Evolutionary conservation across 2,329 filamentous ascomycete genomes (phyloP), one percentile per base, ranked within the genome.

Genomic region (Stachybotrys echinatus): DNA sequence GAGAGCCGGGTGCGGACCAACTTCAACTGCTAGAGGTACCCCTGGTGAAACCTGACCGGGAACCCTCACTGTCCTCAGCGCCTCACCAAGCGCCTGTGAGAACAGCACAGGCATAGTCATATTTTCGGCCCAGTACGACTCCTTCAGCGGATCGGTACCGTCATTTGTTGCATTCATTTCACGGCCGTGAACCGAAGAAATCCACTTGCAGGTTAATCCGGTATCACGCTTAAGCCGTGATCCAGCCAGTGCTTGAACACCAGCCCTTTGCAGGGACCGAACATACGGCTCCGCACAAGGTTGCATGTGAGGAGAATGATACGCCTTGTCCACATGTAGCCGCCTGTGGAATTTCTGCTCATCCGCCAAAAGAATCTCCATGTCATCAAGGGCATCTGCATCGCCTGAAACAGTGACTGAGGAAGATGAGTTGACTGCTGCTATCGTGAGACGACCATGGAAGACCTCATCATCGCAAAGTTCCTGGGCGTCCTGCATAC

Each of bases 341-440:
- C 64, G 14, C 2, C 69, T 59, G 0, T 65, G 63, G 46, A 73
- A 72, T 44, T 57, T 67, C 2, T 58, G 40, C 4, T 49, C 47
- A 4, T 48, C 54, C 4, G 60, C 52, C 1, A 64, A 37, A 2
- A 60, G 17, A 2, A 46, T 48, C 42, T 59, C 55, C 0, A 59
- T 52, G 6, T 62, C 48, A 1, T 55, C 42, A 10, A 69, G 55
- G 1, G 59, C 61, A 3, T 59, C 57, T 3, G 31, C 44, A 21
- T 68, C 65, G 2, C 68, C 68, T 1, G 64, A 65, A 1, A 67
- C 23, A 0, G 66, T 65, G 3, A 58, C 48, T n/a, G 57, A 61
- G 2, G 50, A 17, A 0, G 57, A 49, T 0, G 56, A 52, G 37
- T 65, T 65, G 21, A 48, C 52, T 2, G 60, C 62, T 0, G 65